Base-by-base conservation (phyloP, 2,329 filamentous ascomycete genomes). In the Aspergillus fumigatus region DNA sequence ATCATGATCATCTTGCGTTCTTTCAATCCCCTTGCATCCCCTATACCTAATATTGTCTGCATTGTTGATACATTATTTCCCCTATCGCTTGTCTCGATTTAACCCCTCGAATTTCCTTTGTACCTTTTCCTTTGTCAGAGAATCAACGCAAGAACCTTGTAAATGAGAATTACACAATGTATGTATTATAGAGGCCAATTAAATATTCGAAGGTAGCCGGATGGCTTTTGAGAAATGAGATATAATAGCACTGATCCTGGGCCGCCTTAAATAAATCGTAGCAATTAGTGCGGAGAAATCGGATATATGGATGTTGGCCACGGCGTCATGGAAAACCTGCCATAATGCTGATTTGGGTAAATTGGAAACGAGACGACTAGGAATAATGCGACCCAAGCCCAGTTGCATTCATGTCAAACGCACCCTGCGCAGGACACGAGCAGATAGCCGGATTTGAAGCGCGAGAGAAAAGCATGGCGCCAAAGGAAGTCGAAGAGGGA, bases 391-490 rank as follows among this genome's bases (percentile, higher is more conserved):
- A 17, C 43, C 43, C 43, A 14, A 47, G 10, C 43, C 43, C 43
- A 3, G 43, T 14, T 21, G 43, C 43, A 26, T 47, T 47, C n/a
- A 47, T 23, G 25, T 7, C 43, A 47, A 47, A 26, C 6, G 4
- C 43, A 47, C 43, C 43, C 43, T 47, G 43, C 43, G 17, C 50
- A 17, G 57, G 57, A 25, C 57, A 59, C 5, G 57, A 57, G n/a
- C 57, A 59, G 19, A 54, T 48, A 2, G 55, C 45, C 26, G 47
- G 35, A 17, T 47, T 50, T 8, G 60, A 32, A 26, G 54, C 58
- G 52, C 62, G 63, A 25, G 60, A 51, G 48, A 65, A 47, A 49
- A 67, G 50, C 5, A 45, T 29, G n/a, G 56, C 56, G 38, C 55
- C 58, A 50, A 64, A 58, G 10, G 62, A 63, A 40, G 57, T 51